phyloP scores from a whole-genome alignment of 805 yeast species.

The Candida berthetii region DNA sequence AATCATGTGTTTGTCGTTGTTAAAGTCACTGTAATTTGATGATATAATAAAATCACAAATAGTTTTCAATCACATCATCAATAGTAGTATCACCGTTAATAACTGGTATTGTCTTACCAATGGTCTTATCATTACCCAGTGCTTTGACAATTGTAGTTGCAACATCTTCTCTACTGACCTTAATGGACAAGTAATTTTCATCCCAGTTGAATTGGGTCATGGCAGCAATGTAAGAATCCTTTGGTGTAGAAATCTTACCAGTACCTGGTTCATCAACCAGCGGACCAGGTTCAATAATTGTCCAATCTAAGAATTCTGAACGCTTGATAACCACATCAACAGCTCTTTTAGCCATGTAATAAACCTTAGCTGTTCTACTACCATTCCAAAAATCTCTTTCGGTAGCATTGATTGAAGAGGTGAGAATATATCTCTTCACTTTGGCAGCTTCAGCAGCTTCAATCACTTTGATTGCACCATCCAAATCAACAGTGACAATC shows the following conservation, averaged over 20 bases:
- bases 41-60: background rate
- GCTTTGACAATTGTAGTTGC: constrained; percentile 33
- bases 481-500: constrained; percentile 43
- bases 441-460: constrained; percentile 42
- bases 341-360: constrained; percentile 48
- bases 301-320: constrained; percentile 37
- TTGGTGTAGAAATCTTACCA: constrained; percentile 25
- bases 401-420: constrained; percentile 45
- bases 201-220: constrained; percentile 5
- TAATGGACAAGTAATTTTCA: constrained; percentile 11
- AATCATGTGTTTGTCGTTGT: background rate
- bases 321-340: constrained; percentile 39
- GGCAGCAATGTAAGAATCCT: constrained; percentile 1
- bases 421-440: constrained; percentile 36
- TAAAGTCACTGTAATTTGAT: too few relatives aligned
- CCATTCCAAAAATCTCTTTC: constrained; percentile 32
- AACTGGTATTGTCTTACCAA: constrained; percentile 33
- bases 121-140: constrained; percentile 26
- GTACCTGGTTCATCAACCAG: constrained; percentile 32
- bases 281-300: constrained; percentile 45
- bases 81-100: constrained; percentile 31
- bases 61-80: constrained; percentile 6
- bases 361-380: constrained; percentile 28
- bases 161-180: constrained; percentile 42
- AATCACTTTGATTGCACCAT: constrained; percentile 44